Percentiles rank a stretch among this genome's conserved stretches.
Conservation (phyloP, 495 filamentous ascomycete species). For the Lophiotrema nucula region DNA sequence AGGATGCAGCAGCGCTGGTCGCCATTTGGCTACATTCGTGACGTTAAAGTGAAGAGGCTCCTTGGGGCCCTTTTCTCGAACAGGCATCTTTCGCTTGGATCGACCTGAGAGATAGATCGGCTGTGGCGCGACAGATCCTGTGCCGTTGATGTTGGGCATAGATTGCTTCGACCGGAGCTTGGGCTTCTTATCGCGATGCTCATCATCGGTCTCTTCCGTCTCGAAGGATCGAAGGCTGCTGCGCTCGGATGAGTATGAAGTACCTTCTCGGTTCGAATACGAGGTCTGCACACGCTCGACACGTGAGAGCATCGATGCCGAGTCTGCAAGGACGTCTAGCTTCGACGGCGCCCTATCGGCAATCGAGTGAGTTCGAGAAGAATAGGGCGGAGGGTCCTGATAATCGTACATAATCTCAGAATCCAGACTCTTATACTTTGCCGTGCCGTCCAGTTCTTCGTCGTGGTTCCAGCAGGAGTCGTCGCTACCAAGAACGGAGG, state of each 20-base stretch:
- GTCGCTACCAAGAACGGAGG: slow-evolving; percentile 25
- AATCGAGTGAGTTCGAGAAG: slow-evolving; percentile 32
- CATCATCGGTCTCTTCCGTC: slow-evolving; percentile 33
- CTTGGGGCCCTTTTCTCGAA: slow-evolving; percentile 30
- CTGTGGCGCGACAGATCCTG: slow-evolving; percentile 3
- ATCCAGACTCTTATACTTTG: slow-evolving; percentile 33
- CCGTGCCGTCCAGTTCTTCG: slow-evolving; percentile 31
- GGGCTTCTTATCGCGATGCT: slow-evolving; percentile 36
- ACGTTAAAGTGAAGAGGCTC: slow-evolving; percentile 35
- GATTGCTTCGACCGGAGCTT: slow-evolving; percentile 33
- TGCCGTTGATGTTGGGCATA: slow-evolving; percentile 28
- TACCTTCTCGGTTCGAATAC: too few species aligned
- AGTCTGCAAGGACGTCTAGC: slow-evolving; percentile 34
- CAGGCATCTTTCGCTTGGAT: slow-evolving; percentile 35
- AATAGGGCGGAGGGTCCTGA: slow-evolving; percentile 37
- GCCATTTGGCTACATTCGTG: slow-evolving; percentile 27
- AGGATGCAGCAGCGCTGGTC: slow-evolving; percentile 23
- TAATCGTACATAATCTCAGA: slow-evolving; percentile 38
- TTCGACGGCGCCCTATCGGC: slow-evolving; percentile 28
- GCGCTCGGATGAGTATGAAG: slow-evolving; percentile 22
- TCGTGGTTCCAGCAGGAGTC: slow-evolving; percentile 36
- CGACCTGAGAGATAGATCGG: slow-evolving; percentile 35
- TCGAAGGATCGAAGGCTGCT: slow-evolving; percentile 35
- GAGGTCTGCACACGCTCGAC: slow-evolving; percentile 13
- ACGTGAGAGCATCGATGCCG: slow-evolving; percentile 26